A percentile compares a stretch with the other conserved stretches of the same genome.
phyloP scores from a whole-genome alignment of 768 basidiomycete genomes.

The Cubamyces lactineus region DNA sequence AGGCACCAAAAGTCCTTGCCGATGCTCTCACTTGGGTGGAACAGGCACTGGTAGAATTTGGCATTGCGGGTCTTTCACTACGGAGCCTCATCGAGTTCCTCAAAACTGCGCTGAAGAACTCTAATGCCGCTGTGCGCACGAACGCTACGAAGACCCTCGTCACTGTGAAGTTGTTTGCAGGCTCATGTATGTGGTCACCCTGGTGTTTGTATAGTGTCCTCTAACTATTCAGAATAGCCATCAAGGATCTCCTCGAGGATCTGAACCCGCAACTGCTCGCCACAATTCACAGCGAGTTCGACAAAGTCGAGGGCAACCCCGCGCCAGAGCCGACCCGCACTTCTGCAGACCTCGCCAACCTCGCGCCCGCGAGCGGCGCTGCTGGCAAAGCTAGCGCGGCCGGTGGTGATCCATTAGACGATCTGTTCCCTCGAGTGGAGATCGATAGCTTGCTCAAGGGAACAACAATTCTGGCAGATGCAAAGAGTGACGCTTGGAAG shows the following conservation, averaged over 20 bases:
- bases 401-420: constrained; percentile 78
- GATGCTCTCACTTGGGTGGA: constrained; percentile 92
- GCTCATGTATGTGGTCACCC: constrained; percentile 60
- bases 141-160: constrained; percentile 93
- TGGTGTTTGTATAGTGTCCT: background rate
- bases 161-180: constrained; percentile 89
- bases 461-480: constrained; percentile 78
- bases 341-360: constrained; percentile 71
- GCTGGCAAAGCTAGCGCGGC: constrained; percentile 42
- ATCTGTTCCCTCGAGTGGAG: constrained; percentile 94
- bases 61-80: constrained; percentile 83
- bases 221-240: constrained; percentile 51
- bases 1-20: constrained; percentile 95
- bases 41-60: constrained; percentile 85
- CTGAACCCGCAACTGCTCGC: constrained; percentile 90
- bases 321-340: constrained; percentile 79
- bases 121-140: constrained; percentile 91
- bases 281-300: constrained; percentile 91
- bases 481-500: constrained; percentile 96
- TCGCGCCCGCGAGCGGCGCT: constrained; percentile 44
- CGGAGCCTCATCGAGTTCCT: constrained; percentile 89
- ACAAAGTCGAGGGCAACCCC: constrained; percentile 80
- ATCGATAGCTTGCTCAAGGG: constrained; percentile 84
- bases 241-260: constrained; percentile 92
- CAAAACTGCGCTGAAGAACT: constrained; percentile 84